A percentile compares a stretch with the other conserved stretches of the same genome.
Conservation (phyloP, 2,329 filamentous ascomycete genomes). For the Colletotrichum sublineola region DNA sequence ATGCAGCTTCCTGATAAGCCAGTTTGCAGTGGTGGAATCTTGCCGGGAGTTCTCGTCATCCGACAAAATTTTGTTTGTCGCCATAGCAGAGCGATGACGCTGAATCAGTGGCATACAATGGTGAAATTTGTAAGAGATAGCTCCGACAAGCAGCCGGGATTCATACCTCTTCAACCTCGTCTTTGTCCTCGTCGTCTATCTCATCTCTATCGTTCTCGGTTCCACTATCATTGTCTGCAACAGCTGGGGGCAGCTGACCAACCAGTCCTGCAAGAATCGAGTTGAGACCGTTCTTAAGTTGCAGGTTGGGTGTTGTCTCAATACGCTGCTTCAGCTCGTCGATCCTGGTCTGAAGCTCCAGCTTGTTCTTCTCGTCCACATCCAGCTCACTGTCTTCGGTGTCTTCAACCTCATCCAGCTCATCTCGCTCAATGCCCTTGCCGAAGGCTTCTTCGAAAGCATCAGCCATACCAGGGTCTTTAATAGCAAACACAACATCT, state of each 20-base stretch:
- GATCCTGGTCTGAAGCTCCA: slow-evolving; percentile 49
- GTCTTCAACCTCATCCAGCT: slow-evolving; percentile 41
- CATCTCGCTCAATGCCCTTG: slow-evolving; percentile 51
- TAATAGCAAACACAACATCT: slow-evolving; percentile 71
- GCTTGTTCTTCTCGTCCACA: slow-evolving; percentile 4
- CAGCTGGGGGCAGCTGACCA: slow-evolving; percentile 43
- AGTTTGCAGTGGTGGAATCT: too few species aligned
- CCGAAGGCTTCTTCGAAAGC: slow-evolving; percentile 66
- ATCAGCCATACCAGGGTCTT: slow-evolving; percentile 63
- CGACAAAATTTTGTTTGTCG: too few species aligned
- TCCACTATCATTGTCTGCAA: background rate
- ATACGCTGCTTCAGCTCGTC: slow-evolving; percentile 47
- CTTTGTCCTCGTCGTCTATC: background rate
- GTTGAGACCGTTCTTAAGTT: slow-evolving; percentile 47
- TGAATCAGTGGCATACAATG: background rate
- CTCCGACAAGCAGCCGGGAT: background rate
- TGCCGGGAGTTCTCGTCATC: too few species aligned
- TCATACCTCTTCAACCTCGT: background rate
- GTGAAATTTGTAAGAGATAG: background rate
- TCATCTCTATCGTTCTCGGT: background rate
- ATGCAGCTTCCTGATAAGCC: too few species aligned
- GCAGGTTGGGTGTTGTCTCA: slow-evolving; percentile 46
- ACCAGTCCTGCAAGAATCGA: slow-evolving; percentile 47
- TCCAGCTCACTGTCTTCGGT: slow-evolving; percentile 41
- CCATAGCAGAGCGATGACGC: too few species aligned